A percentile compares a stretch with the other conserved stretches of the same genome.
These are phyloP conservation scores for Berberis thunbergii DNA, from an alignment of 164 flowering plant species.

Conservation along the genomic window DNA sequence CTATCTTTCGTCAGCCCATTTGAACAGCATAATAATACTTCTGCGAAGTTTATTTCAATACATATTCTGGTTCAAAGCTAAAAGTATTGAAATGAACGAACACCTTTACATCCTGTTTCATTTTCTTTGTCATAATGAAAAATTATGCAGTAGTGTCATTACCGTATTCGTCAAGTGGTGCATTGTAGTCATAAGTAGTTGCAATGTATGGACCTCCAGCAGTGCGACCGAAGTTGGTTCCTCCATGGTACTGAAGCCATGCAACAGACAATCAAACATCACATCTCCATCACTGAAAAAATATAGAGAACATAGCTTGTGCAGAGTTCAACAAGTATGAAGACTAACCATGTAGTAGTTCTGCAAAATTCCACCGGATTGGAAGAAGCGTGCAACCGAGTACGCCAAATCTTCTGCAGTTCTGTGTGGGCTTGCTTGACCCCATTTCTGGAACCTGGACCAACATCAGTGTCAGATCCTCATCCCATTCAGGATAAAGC, in stretches of 20 bases:
- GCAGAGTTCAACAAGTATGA: neutral
- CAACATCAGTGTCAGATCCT: neutral
- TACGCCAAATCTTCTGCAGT: neutral
- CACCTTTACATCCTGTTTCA: too few relatives aligned
- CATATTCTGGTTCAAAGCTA: too few relatives aligned
- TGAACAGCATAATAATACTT: too few relatives aligned
- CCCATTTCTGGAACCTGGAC: neutral
- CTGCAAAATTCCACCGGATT: neutral
- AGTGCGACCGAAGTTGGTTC: neutral
- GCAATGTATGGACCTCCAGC: neutral
- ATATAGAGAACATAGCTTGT: neutral
- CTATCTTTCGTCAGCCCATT: too few relatives aligned
- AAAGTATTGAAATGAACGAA: too few relatives aligned
- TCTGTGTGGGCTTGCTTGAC: neutral
- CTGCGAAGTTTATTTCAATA: too few relatives aligned
- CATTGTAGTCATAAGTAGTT: constrained; percentile 34
- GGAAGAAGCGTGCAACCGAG: neutral
- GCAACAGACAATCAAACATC: neutral
- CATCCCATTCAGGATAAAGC: neutral
- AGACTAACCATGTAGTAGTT: neutral
- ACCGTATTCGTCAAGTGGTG: constrained; percentile 36
- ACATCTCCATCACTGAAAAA: neutral
- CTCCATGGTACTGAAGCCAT: constrained; percentile 3
- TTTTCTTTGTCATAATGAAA: too few relatives aligned
- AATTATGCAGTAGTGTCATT: neutral